Percentiles rank a stretch among this genome's conserved stretches.
Conservation (phyloP, 331 rosid genomes). For the Spiraea crenata region DNA sequence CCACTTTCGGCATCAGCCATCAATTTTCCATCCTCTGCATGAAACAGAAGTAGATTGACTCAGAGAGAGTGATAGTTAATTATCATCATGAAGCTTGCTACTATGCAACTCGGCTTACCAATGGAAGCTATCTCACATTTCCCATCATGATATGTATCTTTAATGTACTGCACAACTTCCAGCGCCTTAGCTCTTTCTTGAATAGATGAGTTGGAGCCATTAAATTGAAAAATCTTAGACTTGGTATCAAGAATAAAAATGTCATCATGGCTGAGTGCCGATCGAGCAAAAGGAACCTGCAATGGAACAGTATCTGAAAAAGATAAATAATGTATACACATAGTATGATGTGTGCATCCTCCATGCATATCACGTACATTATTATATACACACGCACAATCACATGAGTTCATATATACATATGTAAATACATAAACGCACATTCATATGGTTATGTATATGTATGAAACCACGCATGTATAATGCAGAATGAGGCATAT, state of each 20-base stretch:
- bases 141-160: constrained; percentile 92
- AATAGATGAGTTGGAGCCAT: constrained; percentile 88
- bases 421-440: not conserved
- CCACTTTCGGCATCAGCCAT: constrained; percentile 97
- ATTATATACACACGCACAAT: constrained; percentile 1
- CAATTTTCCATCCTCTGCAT: constrained; percentile 93
- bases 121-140: constrained; percentile 94
- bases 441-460: not conserved
- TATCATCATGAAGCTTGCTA: constrained; percentile 22
- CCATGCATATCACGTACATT: not conserved
- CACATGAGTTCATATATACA: not conserved
- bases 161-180: constrained; percentile 91
- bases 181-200: constrained; percentile 99
- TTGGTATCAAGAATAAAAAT: constrained; percentile 87
- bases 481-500: constrained; percentile 21
- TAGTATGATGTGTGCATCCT: not conserved
- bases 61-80: constrained; percentile 26
- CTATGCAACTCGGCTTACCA: constrained; percentile 62
- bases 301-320: constrained; percentile 26
- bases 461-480: not conserved
- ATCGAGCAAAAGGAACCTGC: constrained; percentile 86
- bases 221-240: constrained; percentile 93
- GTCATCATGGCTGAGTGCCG: constrained; percentile 94
- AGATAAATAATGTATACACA: not conserved
- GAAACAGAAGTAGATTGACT: constrained; percentile 32